Conservation (phyloP, 345 rosid genomes). For the Citrus maxima region DNA sequence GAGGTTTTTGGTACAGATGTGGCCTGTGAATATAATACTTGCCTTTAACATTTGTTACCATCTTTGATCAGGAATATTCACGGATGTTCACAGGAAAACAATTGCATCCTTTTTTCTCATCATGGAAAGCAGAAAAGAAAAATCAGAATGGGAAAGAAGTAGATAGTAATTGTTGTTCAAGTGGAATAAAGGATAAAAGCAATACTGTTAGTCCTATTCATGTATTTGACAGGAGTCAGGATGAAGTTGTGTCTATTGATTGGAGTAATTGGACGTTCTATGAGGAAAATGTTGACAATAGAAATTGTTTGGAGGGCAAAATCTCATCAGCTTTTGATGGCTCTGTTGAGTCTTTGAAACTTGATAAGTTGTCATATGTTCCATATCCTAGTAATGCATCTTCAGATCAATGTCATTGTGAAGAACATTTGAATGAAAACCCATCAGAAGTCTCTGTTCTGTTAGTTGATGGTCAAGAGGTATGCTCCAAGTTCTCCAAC, state of each 20-base stretch:
- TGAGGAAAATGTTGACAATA: conserved; percentile 29
- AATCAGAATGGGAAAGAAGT: conserved; percentile 37
- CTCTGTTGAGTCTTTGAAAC: conserved; percentile 30
- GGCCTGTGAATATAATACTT: not conserved
- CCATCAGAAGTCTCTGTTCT: conserved; percentile 24
- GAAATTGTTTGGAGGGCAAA: conserved; percentile 18
- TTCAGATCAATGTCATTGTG: conserved; percentile 26
- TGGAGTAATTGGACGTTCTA: conserved; percentile 72
- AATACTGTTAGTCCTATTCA: conserved; percentile 72
- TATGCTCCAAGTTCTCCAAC: conserved; percentile 26
- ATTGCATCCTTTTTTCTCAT: conserved; percentile 81
- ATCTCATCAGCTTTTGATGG: conserved; percentile 30
- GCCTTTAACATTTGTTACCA: conserved; percentile 17
- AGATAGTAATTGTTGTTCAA: conserved; percentile 24
- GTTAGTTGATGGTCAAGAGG: conserved; percentile 26
- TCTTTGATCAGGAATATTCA: conserved; percentile 64
- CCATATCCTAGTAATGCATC: conserved; percentile 18
- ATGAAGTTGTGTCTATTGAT: conserved; percentile 46
- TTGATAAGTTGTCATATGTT: conserved; percentile 32
- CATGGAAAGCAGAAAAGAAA: conserved; percentile 48
- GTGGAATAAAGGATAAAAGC: conserved; percentile 27
- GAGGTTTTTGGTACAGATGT: not conserved
- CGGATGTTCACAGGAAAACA: conserved; percentile 66
- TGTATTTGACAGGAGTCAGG: conserved; percentile 67
- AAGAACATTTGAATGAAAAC: conserved; percentile 26